Conservation (phyloP, 805 yeast species). For the Candida xiaguanensis region DNA sequence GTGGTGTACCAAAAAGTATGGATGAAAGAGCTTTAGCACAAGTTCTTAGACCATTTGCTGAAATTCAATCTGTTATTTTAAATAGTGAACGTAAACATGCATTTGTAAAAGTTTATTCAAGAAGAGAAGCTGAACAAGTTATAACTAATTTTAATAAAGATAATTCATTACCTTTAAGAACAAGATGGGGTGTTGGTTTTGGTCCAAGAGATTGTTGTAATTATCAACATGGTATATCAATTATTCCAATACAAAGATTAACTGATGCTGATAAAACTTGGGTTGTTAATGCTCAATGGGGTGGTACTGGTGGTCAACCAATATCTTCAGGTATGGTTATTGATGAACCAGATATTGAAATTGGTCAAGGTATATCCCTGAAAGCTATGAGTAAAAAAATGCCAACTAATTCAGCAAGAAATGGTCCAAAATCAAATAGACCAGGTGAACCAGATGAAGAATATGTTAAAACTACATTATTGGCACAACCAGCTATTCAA, state of each 20-base stretch:
- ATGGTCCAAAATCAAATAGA: conserved; percentile 72
- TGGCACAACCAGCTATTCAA: conserved; percentile 16
- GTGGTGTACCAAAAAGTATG: conserved; percentile 87
- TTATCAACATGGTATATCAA: conserved; percentile 83
- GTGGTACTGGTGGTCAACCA: conserved; percentile 91
- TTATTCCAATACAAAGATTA: conserved; percentile 80
- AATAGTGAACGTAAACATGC: conserved; percentile 93
- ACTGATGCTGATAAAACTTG: conserved; percentile 94
- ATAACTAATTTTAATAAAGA: conserved; percentile 68
- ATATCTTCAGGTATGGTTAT: conserved; percentile 74
- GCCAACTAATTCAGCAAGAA: conserved; percentile 86
- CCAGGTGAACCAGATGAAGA: conserved; percentile 54
- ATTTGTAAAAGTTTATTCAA: conserved; percentile 87
- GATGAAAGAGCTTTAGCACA: conserved; percentile 67
- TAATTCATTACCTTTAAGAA: conserved; percentile 63
- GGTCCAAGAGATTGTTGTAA: conserved; percentile 99
- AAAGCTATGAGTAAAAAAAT: conserved; percentile 87
- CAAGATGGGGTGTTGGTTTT: conserved; percentile 98
- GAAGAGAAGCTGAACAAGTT: conserved; percentile 87
- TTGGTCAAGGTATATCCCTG: conserved; percentile 90
- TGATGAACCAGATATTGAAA: conserved; percentile 97
- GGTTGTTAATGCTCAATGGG: conserved; percentile 91
- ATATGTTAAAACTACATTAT: conserved; percentile 32
- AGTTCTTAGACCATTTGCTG: conserved; percentile 79
- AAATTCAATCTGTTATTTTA: conserved; percentile 85